These are phyloP conservation scores for Rhamnella rubrinervis DNA, from an alignment of 331 rosid species.

Conservation along the genomic window DNA sequence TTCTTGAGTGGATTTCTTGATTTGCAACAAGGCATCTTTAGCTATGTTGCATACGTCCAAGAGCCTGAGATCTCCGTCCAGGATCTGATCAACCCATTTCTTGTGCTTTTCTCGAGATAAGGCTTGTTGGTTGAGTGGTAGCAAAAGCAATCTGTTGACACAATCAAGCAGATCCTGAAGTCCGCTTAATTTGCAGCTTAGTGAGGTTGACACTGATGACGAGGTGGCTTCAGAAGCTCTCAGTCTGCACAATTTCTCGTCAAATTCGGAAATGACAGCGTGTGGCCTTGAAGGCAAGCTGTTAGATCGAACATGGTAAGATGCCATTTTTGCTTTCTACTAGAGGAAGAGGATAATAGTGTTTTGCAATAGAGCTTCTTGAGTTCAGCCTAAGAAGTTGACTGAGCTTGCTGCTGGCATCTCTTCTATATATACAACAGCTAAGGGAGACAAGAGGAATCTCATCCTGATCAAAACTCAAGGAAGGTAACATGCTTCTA, in stretches of 20 bases:
- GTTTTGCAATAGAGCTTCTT: too few relatives aligned
- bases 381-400: not conserved
- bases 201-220: conserved; percentile 29
- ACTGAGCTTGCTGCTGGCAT: not conserved
- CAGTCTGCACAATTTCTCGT: conserved; percentile 29
- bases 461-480: not conserved
- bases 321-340: conserved; percentile 17
- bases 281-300: conserved; percentile 45
- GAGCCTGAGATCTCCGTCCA: conserved; percentile 32
- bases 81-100: conserved; percentile 23
- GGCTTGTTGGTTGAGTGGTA: conserved; percentile 22
- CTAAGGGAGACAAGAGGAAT: not conserved
- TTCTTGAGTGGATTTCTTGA: conserved; percentile 20
- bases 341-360: too few relatives aligned
- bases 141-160: conserved; percentile 27
- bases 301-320: conserved; percentile 39
- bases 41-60: conserved; percentile 25
- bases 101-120: conserved; percentile 9
- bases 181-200: conserved; percentile 18
- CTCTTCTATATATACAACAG: not conserved
- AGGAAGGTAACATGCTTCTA: not conserved
- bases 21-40: conserved; percentile 20
- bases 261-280: conserved; percentile 28
- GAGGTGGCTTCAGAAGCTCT: conserved; percentile 22
- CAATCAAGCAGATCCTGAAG: conserved; percentile 16